Evolutionary conservation across 108 stramenopile species (phyloP).

Genomic region (Cyclotella distinguenda): DNA sequence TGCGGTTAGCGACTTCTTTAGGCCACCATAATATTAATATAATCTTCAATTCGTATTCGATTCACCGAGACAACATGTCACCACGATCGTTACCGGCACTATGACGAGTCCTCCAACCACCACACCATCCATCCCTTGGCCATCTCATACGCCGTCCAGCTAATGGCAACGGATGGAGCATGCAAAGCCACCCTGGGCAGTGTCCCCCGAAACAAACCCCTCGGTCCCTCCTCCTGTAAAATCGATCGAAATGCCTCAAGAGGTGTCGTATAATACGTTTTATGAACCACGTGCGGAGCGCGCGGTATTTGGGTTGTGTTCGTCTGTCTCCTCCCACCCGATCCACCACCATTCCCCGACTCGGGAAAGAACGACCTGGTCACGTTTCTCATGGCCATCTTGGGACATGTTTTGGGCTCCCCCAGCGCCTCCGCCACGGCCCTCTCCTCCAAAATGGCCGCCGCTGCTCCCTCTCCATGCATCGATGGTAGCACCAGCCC

Average conservation of each 20-base stretch:
- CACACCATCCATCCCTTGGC: constrained; percentile 64
- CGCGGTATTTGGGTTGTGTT: constrained; percentile 10
- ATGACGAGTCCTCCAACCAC: background rate
- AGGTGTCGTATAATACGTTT: constrained; percentile 41
- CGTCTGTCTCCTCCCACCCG: background rate
- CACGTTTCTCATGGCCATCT: constrained; percentile 36
- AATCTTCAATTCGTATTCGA: too few species aligned
- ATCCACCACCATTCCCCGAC: background rate
- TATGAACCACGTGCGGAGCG: too few species aligned
- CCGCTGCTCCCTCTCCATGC: constrained; percentile 4
- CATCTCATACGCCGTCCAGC: constrained; percentile 98
- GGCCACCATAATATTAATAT: too few species aligned
- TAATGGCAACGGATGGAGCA: constrained; percentile 96
- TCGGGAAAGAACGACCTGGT: constrained; percentile 30
- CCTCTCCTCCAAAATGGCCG: constrained; percentile 36
- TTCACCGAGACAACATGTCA: too few species aligned
- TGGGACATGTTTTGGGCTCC: constrained; percentile 32
- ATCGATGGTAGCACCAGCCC: constrained; percentile 30
- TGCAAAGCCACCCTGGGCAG: constrained; percentile 85
- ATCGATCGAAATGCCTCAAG: constrained; percentile 83
- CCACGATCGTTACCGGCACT: too few species aligned
- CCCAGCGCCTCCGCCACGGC: constrained; percentile 37
- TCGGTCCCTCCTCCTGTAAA: constrained; percentile 78
- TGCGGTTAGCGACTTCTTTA: too few species aligned
- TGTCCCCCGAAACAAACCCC: constrained; percentile 89